phyloP scores from a whole-genome alignment of 2,329 filamentous ascomycete genomes.

The Neospermospora avenae region DNA sequence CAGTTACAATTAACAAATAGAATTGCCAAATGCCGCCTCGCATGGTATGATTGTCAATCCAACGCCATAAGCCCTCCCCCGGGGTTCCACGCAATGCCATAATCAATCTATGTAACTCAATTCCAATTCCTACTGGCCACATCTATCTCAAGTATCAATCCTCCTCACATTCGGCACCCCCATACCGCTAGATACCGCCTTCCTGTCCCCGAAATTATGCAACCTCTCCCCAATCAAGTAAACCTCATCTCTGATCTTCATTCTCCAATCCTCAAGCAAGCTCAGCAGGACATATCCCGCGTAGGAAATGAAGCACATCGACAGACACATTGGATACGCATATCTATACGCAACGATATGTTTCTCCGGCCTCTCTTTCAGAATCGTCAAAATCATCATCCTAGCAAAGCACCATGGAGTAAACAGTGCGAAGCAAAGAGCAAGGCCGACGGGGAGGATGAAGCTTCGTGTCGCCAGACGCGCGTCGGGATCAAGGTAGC shows the following conservation, averaged over 20 bases:
- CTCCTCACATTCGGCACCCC: constrained; percentile 25
- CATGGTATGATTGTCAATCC: background rate
- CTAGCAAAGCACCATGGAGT: constrained; percentile 61
- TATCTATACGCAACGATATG: constrained; percentile 51
- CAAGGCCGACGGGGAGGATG: constrained; percentile 67
- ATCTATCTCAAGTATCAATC: constrained; percentile 27
- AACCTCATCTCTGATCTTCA: constrained; percentile 85
- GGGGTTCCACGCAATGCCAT: background rate
- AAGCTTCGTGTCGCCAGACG: constrained; percentile 79
- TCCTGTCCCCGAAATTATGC: constrained; percentile 78
- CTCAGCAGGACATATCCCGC: constrained; percentile 52
- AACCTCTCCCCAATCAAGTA: constrained; percentile 92
- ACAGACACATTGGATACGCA: constrained; percentile 65
- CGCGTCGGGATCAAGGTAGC: constrained; percentile 77
- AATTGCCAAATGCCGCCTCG: background rate
- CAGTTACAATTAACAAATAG: background rate
- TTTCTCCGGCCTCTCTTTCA: constrained; percentile 27
- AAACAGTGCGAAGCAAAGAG: constrained; percentile 60
- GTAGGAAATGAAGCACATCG: constrained; percentile 40
- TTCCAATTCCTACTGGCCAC: background rate
- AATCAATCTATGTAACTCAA: constrained; percentile 1
- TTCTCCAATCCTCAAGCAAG: constrained; percentile 72
- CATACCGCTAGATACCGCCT: constrained; percentile 16
- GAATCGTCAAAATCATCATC: constrained; percentile 42
- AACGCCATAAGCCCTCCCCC: constrained; percentile 3